Base-by-base conservation (phyloP, 768 basidiomycete genomes). In the Lentinula guzmanii region DNA sequence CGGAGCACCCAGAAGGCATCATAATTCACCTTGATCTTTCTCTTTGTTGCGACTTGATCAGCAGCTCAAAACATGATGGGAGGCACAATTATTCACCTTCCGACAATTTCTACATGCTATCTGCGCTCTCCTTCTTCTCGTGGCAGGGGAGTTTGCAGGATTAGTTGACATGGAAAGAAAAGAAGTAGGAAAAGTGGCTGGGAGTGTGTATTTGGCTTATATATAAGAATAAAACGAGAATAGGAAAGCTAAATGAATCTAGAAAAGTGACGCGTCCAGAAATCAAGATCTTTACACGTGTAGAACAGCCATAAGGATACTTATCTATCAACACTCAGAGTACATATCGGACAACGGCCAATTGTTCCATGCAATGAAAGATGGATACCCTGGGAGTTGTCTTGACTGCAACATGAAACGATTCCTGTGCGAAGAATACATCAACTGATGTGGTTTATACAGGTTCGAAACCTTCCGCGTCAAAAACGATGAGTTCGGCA, bases 21-120 rank as follows among this genome's bases (percentile, higher is more conserved):
- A 42, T 45, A 28, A 67, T 65, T 41, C 64, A 82, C 85, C 75
- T 81, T 84, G 62, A 85, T 77, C 69, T 87, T 85, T 16, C 55
- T 21, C 37, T 39, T 39, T 39, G 5, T 39, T 39, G 13, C 37
- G 5, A n/a, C 28, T 7, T 50, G 58, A 52, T 58, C 57, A 42
- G 41, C 33, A 52, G 46, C 42, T 11, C 11, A 37, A 37, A 45
- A 31, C 28, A 45, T 16, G 45, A 57, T 37, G 55, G 34, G 28
- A 24, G 15, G 31, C n/a, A 52, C 34, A 7, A 42, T 46, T 33
- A 68, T 65, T 42, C 64, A 82, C 85, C 35, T 69, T 67, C 6
- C 86, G 79, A 67, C 86, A 87, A 60, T 73, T 71, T 0, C 70
- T 74, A 69, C 86, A 87, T 2, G 86, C 86, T 64, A 85, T 79